These are phyloP conservation scores for Penicillium atrosanguineum DNA, from an alignment of 495 filamentous ascomycete genomes.

Conservation along the genomic window DNA sequence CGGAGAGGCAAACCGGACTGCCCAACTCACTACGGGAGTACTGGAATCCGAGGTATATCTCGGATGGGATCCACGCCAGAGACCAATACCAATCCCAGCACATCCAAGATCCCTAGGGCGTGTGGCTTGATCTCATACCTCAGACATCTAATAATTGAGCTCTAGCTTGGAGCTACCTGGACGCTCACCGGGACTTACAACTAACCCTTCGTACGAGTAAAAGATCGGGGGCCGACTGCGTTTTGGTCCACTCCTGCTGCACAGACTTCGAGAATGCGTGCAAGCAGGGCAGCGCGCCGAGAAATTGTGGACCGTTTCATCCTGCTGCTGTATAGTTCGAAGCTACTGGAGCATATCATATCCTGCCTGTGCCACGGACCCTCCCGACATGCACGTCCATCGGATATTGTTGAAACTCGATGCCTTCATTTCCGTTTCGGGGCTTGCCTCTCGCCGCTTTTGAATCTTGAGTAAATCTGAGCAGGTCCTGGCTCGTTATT, in stretches of 20 bases:
- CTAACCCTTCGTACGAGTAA: constrained; percentile 2
- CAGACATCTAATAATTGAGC: constrained; percentile 13
- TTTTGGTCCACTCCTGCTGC: constrained; percentile 5
- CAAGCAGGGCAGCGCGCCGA: constrained; percentile 5
- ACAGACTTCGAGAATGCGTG: background rate
- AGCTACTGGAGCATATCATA: constrained; percentile 23
- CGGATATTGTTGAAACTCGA: constrained; percentile 8
- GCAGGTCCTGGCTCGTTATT: too few species aligned
- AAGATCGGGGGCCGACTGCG: constrained; percentile 3
- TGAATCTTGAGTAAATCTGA: too few species aligned
- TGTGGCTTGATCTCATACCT: background rate
- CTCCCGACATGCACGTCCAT: constrained; percentile 11
- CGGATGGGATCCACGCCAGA: background rate
- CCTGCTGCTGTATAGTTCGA: constrained; percentile 12
- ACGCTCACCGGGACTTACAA: background rate
- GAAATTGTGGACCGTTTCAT: constrained; percentile 19
- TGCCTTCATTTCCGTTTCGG: too few species aligned
- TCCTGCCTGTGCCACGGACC: constrained; percentile 16
- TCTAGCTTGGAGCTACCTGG: background rate
- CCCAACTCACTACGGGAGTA: background rate
- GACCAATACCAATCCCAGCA: background rate
- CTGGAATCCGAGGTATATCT: background rate
- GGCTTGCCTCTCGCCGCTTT: too few species aligned
- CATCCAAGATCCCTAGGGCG: background rate
- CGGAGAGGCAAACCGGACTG: too few species aligned